Conservation (phyloP, 768 basidiomycete genomes). For the Pulveroboletus sp. region DNA sequence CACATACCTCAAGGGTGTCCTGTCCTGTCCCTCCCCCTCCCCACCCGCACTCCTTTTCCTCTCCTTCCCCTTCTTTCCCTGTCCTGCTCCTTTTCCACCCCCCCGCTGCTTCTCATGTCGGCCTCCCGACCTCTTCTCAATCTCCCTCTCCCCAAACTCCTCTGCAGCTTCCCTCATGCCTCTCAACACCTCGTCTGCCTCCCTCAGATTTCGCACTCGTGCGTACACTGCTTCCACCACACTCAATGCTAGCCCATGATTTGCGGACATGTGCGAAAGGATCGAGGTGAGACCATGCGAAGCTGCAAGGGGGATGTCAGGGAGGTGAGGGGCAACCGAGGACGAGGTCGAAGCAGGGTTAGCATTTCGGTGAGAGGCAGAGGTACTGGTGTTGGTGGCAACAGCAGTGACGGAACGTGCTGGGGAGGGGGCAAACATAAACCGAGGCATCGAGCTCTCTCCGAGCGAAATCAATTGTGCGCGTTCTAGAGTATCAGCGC, state of each 20-base stretch:
- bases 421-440: constrained; percentile 7
- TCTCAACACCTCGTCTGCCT: constrained; percentile 36
- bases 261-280: constrained; percentile 38
- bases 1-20: constrained; percentile 8
- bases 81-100: too few species aligned
- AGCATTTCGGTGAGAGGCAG: neutral
- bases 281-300: constrained; percentile 29
- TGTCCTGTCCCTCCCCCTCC: neutral
- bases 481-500: neutral
- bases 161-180: constrained; percentile 38
- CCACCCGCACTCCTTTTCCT: too few species aligned
- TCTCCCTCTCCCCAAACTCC: constrained; percentile 16
- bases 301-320: constrained; percentile 14
- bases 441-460: neutral
- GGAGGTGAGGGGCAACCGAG: constrained; percentile 4
- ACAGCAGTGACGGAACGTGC: neutral
- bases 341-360: neutral
- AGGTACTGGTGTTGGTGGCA: too few species aligned
- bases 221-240: constrained; percentile 39
- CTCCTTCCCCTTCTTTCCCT: neutral
- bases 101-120: too few species aligned
- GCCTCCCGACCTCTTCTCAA: constrained; percentile 1
- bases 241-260: constrained; percentile 40
- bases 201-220: constrained; percentile 30
- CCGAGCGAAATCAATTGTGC: neutral